phyloP scores from a whole-genome alignment of 2,329 filamentous ascomycete genomes.

The Colletotrichum lentis region DNA sequence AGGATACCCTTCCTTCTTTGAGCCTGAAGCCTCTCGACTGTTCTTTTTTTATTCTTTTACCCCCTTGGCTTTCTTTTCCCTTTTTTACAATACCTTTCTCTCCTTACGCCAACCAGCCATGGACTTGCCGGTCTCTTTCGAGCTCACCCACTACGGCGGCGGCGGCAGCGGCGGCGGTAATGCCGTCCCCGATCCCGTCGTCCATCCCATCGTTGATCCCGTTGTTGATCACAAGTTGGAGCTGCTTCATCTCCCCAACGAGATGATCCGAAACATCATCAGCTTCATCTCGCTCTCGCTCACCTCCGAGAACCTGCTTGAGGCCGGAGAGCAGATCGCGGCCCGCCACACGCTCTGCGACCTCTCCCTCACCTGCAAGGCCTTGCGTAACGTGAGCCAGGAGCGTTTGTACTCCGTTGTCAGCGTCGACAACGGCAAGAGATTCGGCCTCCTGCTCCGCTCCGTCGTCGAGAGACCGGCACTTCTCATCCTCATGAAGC shows the following conservation, averaged over 20 bases:
- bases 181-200: no score
- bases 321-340: not conserved
- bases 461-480: not conserved
- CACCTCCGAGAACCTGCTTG: not conserved
- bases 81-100: no score
- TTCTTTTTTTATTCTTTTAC: no score
- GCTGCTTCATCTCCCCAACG: not conserved
- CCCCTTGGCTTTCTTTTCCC: no score
- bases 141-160: no score
- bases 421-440: not conserved
- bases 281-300: not conserved
- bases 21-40: no score
- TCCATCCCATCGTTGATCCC: not conserved
- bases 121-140: no score
- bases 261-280: not conserved
- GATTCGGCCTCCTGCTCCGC: not conserved
- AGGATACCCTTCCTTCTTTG: no score
- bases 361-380: not conserved
- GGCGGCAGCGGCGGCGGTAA: no score
- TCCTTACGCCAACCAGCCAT: no score
- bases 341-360: not conserved
- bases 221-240: not conserved
- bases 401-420: not conserved
- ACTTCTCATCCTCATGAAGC: no score
- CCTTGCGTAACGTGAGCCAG: not conserved